Base-by-base conservation (phyloP, 768 basidiomycete species). In the Suillus paluster region DNA sequence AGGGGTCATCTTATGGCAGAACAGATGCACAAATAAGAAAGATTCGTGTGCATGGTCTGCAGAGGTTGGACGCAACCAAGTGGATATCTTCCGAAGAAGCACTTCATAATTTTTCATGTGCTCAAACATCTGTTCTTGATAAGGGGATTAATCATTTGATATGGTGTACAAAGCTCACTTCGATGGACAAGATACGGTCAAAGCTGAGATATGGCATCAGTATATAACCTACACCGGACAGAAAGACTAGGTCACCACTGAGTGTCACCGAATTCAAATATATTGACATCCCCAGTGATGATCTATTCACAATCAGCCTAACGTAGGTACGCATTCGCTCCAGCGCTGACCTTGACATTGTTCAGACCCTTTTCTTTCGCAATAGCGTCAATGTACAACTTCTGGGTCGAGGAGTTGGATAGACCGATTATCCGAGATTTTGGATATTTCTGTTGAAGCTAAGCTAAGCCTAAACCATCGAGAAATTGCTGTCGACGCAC, bases 21-120 rank as follows among this genome's bases (percentile, higher is more conserved):
- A 90, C 30, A 90, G 84, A 67, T 91, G 89, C 30, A 90, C 79
- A 72, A 89, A 91, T 30, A 90, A 73, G 0, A 89, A 78, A 0
- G 86, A 78, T 30, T 83, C 82, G 11, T 78, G 77, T 12, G 64
- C 34, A 52, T 61, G 63, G 39, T 44, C 62, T 60, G 63, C 64
- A 8, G 63, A 38, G 19, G 72, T 76, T 5, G 86, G 83, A 33
- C 82, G 78, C 14, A 91, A 79, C 89, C 89, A 92, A 10, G 81
- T 83, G 2, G 86, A 82, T 34, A 90, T 71, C 69, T 90, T 90
- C 57, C 76, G 73, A 61, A 90, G 77, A 10, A 91, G 81, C 10
- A 73, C 70, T 59, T 88, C 77, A 74, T 90, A 90, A 68, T 89
- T 89, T 75, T 90, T 89, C 87, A 90, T 88, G 70, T 90, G 89